Percentiles rank a stretch among this genome's conserved stretches.
phyloP scores from a whole-genome alignment of 805 yeast genomes.

The Ogataea methanolica region DNA sequence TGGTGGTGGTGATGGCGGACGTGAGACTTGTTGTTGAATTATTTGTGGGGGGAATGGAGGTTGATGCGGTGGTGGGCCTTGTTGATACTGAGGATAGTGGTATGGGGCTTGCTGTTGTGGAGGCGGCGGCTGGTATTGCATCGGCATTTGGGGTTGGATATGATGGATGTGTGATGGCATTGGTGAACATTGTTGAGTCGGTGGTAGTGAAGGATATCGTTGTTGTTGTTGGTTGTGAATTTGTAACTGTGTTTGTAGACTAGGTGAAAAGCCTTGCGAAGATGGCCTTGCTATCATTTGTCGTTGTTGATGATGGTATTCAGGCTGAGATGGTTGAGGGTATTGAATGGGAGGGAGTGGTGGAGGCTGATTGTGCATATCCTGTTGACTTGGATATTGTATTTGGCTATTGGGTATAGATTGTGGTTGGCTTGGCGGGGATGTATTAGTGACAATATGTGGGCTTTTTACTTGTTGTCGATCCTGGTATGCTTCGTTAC shows the following conservation, averaged over 20 bases:
- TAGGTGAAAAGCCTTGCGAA: background rate
- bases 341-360: slow-evolving; percentile 1
- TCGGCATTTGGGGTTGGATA: background rate
- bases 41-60: background rate
- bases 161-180: background rate
- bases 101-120: background rate
- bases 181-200: background rate
- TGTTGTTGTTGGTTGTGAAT: background rate
- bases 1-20: background rate
- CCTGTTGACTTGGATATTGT: background rate
- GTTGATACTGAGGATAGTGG: background rate
- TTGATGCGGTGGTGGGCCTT: background rate
- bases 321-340: background rate
- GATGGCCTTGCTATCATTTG: background rate
- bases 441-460: too few species aligned
- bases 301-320: slow-evolving; percentile 2
- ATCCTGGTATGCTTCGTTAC: too few species aligned
- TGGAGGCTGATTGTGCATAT: background rate
- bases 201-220: background rate
- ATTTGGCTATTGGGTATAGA: background rate
- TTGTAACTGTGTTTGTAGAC: background rate
- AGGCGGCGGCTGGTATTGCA: background rate
- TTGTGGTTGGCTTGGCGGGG: too few species aligned
- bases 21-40: background rate
- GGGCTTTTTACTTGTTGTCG: too few species aligned